Evolutionary conservation across 805 yeast species (phyloP), one percentile per base, ranked within the genome.

Genomic region (Candida bentonensis): DNA sequence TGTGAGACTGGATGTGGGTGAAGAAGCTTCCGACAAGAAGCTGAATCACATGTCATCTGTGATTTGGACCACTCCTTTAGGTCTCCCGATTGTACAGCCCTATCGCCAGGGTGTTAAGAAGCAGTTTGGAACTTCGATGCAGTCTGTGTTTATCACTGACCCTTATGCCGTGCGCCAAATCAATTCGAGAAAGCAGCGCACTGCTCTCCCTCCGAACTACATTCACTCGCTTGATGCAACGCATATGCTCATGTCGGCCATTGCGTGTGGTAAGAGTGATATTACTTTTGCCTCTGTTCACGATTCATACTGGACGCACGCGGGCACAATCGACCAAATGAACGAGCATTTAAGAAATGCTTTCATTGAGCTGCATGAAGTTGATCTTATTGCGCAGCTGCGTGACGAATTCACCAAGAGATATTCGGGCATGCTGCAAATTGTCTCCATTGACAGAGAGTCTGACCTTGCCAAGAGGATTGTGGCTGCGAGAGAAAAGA

Each of bases 291-390:
- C 97, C 0, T 78, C 97, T 0, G 98, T 89, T 21, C 98, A 89
- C 62, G 98, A 89, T 60, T 89, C 97, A 0, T 89, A 84, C 61
- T 89, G 98, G 98, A 87, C 97, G 0, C 97, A 92, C 59, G 96
- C 98, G 1, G 66, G 76, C 42, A 89, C 84, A 59, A 78, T 89
- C 36, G 79, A 78, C 47, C 58, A 56, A 2, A 79, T 89, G 92
- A 85, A 79, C 61, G 55, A 53, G 13, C 65, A 73, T 40, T 66
- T 92, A 50, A 73, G 98, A 57, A 79, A 82, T 28, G 79, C 83
- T 47, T 89, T 89, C 60, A 80, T 92, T 49, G 65, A 72, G 43
- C 67, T 89, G 45, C 96, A 89, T 59, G 73, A 73, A 48, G 79
- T 73, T 25, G 80, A 87, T 59, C 68, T 88, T 52, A 73, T 89